Conservation (phyloP, 768 basidiomycete species). For the Rhizopogon sp. region DNA sequence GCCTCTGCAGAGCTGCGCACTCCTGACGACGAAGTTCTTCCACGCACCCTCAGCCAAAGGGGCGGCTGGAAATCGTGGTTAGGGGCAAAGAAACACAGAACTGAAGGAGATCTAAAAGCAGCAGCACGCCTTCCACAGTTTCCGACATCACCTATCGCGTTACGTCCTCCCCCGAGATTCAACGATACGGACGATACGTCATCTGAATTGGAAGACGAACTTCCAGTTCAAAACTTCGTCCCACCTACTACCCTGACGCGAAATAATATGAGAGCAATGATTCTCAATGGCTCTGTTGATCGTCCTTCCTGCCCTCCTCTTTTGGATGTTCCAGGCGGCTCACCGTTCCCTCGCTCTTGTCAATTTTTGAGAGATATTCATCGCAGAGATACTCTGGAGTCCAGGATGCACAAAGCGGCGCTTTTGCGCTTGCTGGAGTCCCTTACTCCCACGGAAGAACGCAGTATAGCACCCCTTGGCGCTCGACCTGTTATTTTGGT, state of each 20-base stretch:
- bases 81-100: constrained; percentile 30
- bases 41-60: constrained; percentile 32
- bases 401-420: constrained; percentile 44
- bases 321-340: constrained; percentile 28
- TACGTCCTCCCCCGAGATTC: constrained; percentile 13
- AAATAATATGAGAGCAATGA: constrained; percentile 37
- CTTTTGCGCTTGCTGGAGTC: constrained; percentile 43
- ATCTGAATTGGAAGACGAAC: constrained; percentile 31
- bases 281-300: constrained; percentile 41
- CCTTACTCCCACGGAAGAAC: constrained; percentile 36
- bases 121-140: constrained; percentile 27
- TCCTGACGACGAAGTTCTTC: constrained; percentile 50
- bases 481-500: constrained; percentile 23
- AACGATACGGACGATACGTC: constrained; percentile 30
- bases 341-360: constrained; percentile 54
- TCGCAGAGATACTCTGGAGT: constrained; percentile 35
- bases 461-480: constrained; percentile 41
- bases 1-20: constrained; percentile 50
- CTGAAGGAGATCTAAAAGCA: constrained; percentile 22
- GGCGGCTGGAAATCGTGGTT: constrained; percentile 59
- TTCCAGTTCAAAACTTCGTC: constrained; percentile 12
- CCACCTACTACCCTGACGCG: constrained; percentile 27
- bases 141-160: constrained; percentile 15
- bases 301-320: constrained; percentile 44
- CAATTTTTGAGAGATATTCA: constrained; percentile 35